Evolutionary conservation across 805 yeast species (phyloP).

Genomic region (Monosporozyma yasuniensis): DNA sequence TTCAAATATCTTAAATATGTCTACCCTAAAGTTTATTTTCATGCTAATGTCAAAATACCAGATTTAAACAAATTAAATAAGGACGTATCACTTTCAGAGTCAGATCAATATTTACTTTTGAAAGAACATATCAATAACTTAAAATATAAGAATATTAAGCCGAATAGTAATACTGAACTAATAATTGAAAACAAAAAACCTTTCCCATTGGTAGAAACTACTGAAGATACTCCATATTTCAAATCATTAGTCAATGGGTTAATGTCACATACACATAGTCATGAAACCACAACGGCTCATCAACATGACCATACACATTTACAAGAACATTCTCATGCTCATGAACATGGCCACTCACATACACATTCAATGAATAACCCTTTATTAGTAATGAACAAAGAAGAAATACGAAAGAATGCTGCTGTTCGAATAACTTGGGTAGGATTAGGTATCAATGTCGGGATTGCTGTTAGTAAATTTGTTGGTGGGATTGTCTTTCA

Average conservation of each 20-base stretch:
- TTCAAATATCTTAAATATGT: background rate
- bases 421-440: slow-evolving; percentile 88
- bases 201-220: background rate
- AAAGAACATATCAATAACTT: background rate
- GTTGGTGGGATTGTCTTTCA: slow-evolving; percentile 85
- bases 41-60: background rate
- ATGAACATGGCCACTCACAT: slow-evolving; percentile 17
- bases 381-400: slow-evolving; percentile 33
- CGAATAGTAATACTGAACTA: background rate
- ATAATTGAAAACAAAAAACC: background rate
- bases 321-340: slow-evolving; percentile 5
- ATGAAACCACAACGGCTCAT: background rate
- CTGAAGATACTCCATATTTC: slow-evolving; percentile 1
- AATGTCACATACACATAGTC: slow-evolving; percentile 8
- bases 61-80: background rate
- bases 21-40: background rate
- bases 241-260: slow-evolving; percentile 6
- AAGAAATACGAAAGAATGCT: slow-evolving; percentile 50
- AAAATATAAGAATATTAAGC: background rate
- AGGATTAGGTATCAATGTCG: slow-evolving; percentile 71
- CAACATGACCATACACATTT: slow-evolving; percentile 1
- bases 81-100: background rate
- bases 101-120: background rate
- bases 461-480: slow-evolving; percentile 78
- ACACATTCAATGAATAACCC: slow-evolving; percentile 19